Base-by-base conservation (phyloP, 2,329 filamentous ascomycete species). In the Talaromyces rugulosus region DNA sequence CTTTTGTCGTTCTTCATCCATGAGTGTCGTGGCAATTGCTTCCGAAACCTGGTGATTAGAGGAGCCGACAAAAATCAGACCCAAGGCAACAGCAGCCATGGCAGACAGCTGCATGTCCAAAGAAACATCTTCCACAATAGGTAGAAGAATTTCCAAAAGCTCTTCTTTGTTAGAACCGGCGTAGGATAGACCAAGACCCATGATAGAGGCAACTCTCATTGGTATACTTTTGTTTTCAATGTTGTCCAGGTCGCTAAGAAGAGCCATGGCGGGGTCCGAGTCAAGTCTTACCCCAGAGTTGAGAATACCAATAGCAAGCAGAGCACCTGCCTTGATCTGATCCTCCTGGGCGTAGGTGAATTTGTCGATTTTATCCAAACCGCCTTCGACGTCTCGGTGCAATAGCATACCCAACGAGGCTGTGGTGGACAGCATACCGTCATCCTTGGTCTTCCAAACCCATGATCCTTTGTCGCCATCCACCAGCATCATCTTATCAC, bases 391-490 rank as follows among this genome's bases (percentile, higher is more conserved):
- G 72, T 99, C 94, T 91, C 95, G 96, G 71, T 96, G 85, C 73
- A 96, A 82, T 18, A 99, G 83, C 70, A 95, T 94, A 72, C 95
- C 95, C 68, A 97, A 80, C 0, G 95, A 98, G 4, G 96, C 96
- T 44, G 96, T 90, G 0, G 94, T 97, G 1, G 95, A 98, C 78
- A 96, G 85, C 92, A 96, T 96, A 66, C 95, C 95, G 71, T 97
- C 93, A 50, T 96, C 92, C 79, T 99, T 99, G 23, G 96, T 98
- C 82, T 98, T 99, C 92, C 92, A 99, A 4, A 99, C 91, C 94
- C 95, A 99, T 66, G 89, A 91, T 69, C 90, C 88, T 80, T 96
- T 96, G 66, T 92, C 89, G 63, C 91, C 89, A 23, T 95, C 89
- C 50, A 92, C 89, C 62, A 98, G 82, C 94, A 99, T 97, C 86